Conservation (phyloP, 1,139 yeast species). For the Pichia sp. region DNA sequence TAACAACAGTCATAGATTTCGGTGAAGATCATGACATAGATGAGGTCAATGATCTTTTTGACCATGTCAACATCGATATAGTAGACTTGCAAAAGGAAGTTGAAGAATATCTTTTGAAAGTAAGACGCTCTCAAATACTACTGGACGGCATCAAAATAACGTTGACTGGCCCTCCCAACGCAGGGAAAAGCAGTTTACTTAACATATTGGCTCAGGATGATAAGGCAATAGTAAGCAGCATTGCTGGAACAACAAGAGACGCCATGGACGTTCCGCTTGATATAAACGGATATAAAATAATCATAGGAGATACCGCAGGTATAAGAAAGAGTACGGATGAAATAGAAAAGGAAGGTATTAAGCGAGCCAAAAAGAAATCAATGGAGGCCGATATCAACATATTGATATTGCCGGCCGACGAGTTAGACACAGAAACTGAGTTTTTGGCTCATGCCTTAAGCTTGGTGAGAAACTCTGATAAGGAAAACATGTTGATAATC, state of each 20-base stretch:
- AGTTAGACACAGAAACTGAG: conserved; percentile 30
- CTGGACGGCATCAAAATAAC: conserved; percentile 70
- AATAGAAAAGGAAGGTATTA: conserved; percentile 82
- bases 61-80: conserved; percentile 45
- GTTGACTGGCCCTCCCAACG: conserved; percentile 89
- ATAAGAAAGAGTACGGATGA: conserved; percentile 53
- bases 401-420: conserved; percentile 43
- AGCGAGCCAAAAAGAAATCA: conserved; percentile 62
- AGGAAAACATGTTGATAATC: conserved; percentile 42
- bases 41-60: conserved; percentile 46
- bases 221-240: conserved; percentile 85
- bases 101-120: conserved; percentile 43
- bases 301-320: conserved; percentile 93
- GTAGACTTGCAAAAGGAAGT: conserved; percentile 43
- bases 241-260: conserved; percentile 95
- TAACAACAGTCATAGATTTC: conserved; percentile 89
- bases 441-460: conserved; percentile 37
- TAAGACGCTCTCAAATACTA: conserved; percentile 59
- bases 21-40: conserved; percentile 92
- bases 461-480: conserved; percentile 21
- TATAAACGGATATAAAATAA: conserved; percentile 76
- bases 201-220: conserved; percentile 72
- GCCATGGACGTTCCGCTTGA: conserved; percentile 77
- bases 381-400: conserved; percentile 58
- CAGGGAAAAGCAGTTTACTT: conserved; percentile 87